Evolutionary conservation across 106 monocot genomes (phyloP), one percentile per base, ranked within the genome.

Genomic region (Acanthochlamys bracteata): DNA sequence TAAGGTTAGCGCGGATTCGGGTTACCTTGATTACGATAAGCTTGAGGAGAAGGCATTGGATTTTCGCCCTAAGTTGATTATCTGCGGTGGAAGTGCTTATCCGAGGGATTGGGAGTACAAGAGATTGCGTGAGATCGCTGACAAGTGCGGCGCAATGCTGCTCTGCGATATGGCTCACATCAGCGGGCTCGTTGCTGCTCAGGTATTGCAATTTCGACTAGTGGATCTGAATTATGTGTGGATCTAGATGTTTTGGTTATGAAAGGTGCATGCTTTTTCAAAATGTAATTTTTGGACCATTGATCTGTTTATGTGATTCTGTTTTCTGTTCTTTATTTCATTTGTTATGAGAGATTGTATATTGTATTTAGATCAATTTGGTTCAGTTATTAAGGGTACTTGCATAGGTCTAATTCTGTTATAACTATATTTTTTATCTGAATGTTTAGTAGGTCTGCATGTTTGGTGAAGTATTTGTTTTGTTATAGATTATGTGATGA

Each of bases 111-210:
- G 90, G 90, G 86, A 91, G 41, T 91, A 91, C 24, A 80, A 72
- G 10, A 62, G 76, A 42, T 86, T 86, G 56, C 59, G 80, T 20
- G 19, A 83, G 39, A 59, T 91, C 25, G 90, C 90, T 0, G 86
- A 91, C 56, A 91, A 86, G 71, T 72, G 72, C 27, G 90, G 86
- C 0, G 86, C 90, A 3, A 0, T 91, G 66, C 65, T 91, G 54
- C 83, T 86, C 57, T 91, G 90, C 57, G 90, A 91, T 64, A 91
- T 91, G 90, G 90, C 90, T 0, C 90, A 91, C 65, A 86, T 91
- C 71, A 86, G 86, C 41, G 90, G 90, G 25, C 83, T 91, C 21
- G 86, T 91, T 2, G 90, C 90, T 59, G 90, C 90, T 17, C 78
- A 91, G 90, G 90, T 91, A 80, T 19, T 27, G 53, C 39, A 53